Evolutionary conservation across 73 alveolate species (phyloP).

Genomic region (Halteria grandinella): DNA sequence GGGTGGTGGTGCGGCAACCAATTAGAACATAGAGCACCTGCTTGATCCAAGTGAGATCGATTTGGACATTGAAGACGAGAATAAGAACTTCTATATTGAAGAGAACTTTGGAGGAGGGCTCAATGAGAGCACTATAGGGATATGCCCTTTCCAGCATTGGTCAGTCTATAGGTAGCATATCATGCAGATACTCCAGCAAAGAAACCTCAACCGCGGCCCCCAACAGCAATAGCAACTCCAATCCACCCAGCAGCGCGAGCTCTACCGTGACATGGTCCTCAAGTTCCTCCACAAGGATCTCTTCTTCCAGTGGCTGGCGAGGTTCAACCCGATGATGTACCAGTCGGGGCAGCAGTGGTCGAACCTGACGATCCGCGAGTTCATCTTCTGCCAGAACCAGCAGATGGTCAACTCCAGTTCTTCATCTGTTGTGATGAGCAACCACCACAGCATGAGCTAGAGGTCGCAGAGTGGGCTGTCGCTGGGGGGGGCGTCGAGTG

Average conservation of each 20-base stretch:
- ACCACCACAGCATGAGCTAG: slow-evolving; percentile 10
- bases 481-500: no score
- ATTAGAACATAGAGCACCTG: no score
- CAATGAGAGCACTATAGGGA: slow-evolving; percentile 40
- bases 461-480: no score
- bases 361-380: slow-evolving; percentile 6
- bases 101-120: slow-evolving; percentile 40
- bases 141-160: slow-evolving; percentile 54
- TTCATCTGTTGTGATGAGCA: slow-evolving; percentile 47
- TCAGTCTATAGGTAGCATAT: slow-evolving; percentile 42
- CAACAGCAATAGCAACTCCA: background rate
- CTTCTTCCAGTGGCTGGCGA: slow-evolving; percentile 42
- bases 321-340: slow-evolving; percentile 61
- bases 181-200: background rate
- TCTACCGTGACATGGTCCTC: slow-evolving; percentile 23
- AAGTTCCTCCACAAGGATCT: slow-evolving; percentile 18
- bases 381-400: slow-evolving; percentile 23
- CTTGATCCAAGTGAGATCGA: slow-evolving; percentile 47
- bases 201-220: background rate
- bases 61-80: slow-evolving; percentile 41
- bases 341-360: slow-evolving; percentile 45
- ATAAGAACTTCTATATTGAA: slow-evolving; percentile 2
- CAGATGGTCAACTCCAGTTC: slow-evolving; percentile 48
- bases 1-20: no score
- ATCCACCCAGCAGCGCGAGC: background rate